Conservation (phyloP, 148 eudicot species). For the Rhododendron ovatum region DNA sequence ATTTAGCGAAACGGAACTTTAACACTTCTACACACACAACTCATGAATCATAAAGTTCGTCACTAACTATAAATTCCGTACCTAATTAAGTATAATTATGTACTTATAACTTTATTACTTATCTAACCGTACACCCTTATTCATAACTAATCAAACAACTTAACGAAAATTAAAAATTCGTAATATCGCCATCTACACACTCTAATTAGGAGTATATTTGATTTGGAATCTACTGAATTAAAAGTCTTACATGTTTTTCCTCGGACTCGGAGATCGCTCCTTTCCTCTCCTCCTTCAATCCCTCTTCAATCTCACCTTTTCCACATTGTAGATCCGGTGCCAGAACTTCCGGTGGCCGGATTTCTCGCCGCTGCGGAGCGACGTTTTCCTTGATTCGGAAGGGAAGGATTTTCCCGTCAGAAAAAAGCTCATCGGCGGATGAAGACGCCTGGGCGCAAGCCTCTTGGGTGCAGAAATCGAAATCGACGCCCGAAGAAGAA, state of each 20-base stretch:
- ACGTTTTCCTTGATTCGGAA: conserved; percentile 39
- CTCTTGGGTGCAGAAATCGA: conserved; percentile 59
- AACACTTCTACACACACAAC: no score
- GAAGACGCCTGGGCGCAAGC: conserved; percentile 43
- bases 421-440: conserved; percentile 84
- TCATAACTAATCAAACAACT: not conserved
- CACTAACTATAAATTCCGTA: not conserved
- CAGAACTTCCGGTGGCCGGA: conserved; percentile 1
- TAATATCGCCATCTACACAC: no score
- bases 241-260: not conserved
- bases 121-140: not conserved
- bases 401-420: conserved; percentile 63
- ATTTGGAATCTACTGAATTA: not conserved
- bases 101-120: not conserved
- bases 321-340: conserved; percentile 1
- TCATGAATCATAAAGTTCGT: not conserved
- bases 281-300: conserved; percentile 7
- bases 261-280: conserved; percentile 16
- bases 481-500: conserved; percentile 44
- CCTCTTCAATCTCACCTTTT: not conserved
- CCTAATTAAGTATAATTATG: not conserved
- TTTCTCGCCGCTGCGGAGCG: conserved; percentile 3
- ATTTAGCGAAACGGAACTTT: no score
- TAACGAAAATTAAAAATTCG: no score
- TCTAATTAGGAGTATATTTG: no score